Conservation (phyloP, 352 stramenopile genomes). For the Phytophthora kernoviae region DNA sequence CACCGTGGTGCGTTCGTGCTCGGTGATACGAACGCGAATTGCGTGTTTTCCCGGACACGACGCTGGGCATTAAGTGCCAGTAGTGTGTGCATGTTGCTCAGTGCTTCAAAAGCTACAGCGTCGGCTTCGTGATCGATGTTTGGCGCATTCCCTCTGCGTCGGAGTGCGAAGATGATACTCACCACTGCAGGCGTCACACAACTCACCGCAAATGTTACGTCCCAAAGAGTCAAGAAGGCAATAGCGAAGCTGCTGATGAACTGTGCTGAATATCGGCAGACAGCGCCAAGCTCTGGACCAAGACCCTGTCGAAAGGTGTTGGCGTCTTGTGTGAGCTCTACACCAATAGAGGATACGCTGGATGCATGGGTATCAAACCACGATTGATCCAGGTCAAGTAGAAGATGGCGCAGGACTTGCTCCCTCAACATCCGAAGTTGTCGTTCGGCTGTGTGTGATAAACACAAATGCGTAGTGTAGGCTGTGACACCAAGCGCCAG, state of each 20-base stretch:
- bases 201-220: constrained; percentile 25
- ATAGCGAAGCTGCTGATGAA: constrained; percentile 19
- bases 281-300: constrained; percentile 16
- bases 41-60: constrained; percentile 30
- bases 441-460: constrained; percentile 23
- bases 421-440: constrained; percentile 19
- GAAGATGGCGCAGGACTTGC: constrained; percentile 27
- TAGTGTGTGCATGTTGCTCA: constrained; percentile 35
- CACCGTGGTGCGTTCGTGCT: constrained; percentile 5
- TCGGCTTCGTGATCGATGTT: constrained; percentile 17
- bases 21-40: constrained; percentile 16
- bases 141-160: not conserved
- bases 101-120: constrained; percentile 24
- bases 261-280: constrained; percentile 20
- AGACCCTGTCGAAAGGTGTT: constrained; percentile 24
- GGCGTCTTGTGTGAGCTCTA: constrained; percentile 21
- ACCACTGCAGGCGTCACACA: constrained; percentile 15
- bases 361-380: constrained; percentile 23
- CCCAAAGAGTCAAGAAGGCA: constrained; percentile 26
- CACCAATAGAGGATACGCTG: constrained; percentile 1
- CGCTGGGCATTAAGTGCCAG: constrained; percentile 35
- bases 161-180: not conserved
- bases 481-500: constrained; percentile 22
- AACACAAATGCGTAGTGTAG: constrained; percentile 30
- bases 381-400: constrained; percentile 22